Evolutionary conservation across 306 rosid species (phyloP), one percentile per base, ranked within the genome.

Genomic region (Gastrolobium bilobum): DNA sequence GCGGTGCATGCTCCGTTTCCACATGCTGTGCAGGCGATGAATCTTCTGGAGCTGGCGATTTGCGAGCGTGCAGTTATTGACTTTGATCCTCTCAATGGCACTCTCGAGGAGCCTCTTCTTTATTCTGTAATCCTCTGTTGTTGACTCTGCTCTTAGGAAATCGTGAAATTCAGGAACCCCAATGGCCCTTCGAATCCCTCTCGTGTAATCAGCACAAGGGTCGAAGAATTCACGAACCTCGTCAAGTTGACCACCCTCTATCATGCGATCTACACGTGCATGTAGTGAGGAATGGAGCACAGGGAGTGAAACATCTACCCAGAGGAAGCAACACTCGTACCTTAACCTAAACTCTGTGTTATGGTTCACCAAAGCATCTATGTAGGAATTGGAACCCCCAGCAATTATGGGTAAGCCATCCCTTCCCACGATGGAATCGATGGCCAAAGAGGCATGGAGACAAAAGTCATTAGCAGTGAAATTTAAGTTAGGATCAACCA

Each of bases 361-460:
- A 6, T 84, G 82, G 9, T 84, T 76, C 4, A 87, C 80, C 0
- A 87, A 46, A 0, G 86, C 65, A 4, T 84, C 84, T 4, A 87
- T 50, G 31, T 68, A 87, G 3, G 90, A 87, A 10, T 87, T 87
- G 34, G 90, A 87, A 6, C 90, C 90, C 1, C 90, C 90, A 0
- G 90, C 90, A 6, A 87, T 69, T n/a, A 87, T 78, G 29, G 90
- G 90, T 2, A 87, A 63, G 0, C 77, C 58, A 9, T 87, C 77
- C 29, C 83, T 75, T 6, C 61, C 59, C 3, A 84, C 61, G 20
- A 87, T 87, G 5, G 86, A 81, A 31, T 84, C 80, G 2, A 87
- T 71, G 7, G 90, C 82, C 0, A 11, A 37, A 1, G 82, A 71
- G 9, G 90, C 86, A 3, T 84, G 80, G 6, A 9, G 64, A 38